These are phyloP conservation scores for Sporothrix mexicana DNA, from an alignment of 2,329 filamentous ascomycete species.

Conservation along the genomic window DNA sequence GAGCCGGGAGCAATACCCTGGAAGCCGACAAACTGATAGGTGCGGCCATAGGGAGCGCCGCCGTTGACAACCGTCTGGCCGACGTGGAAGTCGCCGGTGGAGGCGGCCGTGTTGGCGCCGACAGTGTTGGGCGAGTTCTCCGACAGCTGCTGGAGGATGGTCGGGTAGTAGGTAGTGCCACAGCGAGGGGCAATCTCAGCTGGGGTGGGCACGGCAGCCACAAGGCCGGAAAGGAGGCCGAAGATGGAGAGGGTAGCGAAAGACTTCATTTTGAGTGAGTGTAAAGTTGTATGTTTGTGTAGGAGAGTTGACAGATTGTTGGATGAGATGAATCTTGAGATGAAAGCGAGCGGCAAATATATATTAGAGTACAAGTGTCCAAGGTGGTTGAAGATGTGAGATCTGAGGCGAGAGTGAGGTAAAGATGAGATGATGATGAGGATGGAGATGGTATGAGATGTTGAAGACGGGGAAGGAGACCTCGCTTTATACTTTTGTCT, in stretches of 20 bases:
- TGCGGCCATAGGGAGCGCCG: slow-evolving; percentile 24
- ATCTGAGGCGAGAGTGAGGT: slow-evolving; percentile 3
- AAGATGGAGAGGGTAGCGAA: slow-evolving; percentile 21
- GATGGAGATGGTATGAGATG: no score
- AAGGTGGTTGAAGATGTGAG: not conserved
- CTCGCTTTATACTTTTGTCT: not conserved
- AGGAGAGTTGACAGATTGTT: not conserved
- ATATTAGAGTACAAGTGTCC: not conserved
- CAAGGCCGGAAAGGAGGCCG: slow-evolving; percentile 23
- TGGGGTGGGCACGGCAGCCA: slow-evolving; percentile 29
- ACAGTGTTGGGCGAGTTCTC: slow-evolving; percentile 30
- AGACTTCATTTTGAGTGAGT: slow-evolving; percentile 28
- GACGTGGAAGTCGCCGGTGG: slow-evolving; percentile 31
- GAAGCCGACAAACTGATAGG: slow-evolving; percentile 36
- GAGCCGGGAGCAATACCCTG: slow-evolving; percentile 30
- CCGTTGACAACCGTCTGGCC: slow-evolving; percentile 21
- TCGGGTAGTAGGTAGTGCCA: slow-evolving; percentile 35
- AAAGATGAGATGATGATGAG: not conserved
- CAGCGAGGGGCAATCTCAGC: slow-evolving; percentile 30
- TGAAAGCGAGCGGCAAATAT: not conserved
- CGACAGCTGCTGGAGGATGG: slow-evolving; percentile 34
- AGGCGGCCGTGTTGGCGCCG: slow-evolving; percentile 27
- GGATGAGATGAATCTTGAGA: not conserved
- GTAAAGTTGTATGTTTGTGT: no score
- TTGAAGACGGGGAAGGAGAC: not conserved